A percentile compares a stretch with the other conserved stretches of the same genome.
Evolutionary conservation across 2,329 filamentous ascomycete species (phyloP).

Genomic region (Cordyceps javanica): DNA sequence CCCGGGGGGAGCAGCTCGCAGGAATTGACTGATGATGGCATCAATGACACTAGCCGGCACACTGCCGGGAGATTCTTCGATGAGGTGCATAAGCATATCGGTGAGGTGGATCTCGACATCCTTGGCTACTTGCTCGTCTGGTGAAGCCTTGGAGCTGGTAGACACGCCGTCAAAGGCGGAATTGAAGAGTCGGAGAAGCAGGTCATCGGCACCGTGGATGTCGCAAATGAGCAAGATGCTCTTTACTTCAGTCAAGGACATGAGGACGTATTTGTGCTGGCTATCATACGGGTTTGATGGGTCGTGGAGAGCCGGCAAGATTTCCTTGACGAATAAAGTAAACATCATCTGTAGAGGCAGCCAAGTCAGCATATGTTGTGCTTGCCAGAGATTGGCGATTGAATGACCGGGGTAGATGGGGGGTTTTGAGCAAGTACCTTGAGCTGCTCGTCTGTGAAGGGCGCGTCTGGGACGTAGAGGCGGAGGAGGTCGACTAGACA

Average conservation of each 20-base stretch:
- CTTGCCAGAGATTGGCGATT: neutral
- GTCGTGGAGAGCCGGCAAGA: slow-evolving; percentile 79
- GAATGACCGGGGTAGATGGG: neutral
- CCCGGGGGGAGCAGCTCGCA: slow-evolving; percentile 72
- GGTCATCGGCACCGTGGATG: slow-evolving; percentile 70
- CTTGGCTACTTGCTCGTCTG: slow-evolving; percentile 79
- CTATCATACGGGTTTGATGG: slow-evolving; percentile 85
- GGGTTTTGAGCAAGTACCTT: slow-evolving; percentile 46
- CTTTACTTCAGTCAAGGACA: slow-evolving; percentile 86
- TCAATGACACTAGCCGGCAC: slow-evolving; percentile 81
- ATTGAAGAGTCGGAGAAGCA: slow-evolving; percentile 77
- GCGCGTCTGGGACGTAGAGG: slow-evolving; percentile 89
- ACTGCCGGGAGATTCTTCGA: slow-evolving; percentile 71
- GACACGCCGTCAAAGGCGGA: slow-evolving; percentile 90
- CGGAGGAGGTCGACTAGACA: slow-evolving; percentile 91
- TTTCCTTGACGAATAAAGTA: slow-evolving; percentile 74
- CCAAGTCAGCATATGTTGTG: slow-evolving; percentile 18
- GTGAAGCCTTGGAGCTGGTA: slow-evolving; percentile 63
- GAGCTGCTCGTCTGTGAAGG: slow-evolving; percentile 82
- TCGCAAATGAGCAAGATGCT: slow-evolving; percentile 90
- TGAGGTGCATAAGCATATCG: slow-evolving; percentile 72
- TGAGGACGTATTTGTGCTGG: slow-evolving; percentile 86
- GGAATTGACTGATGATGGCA: slow-evolving; percentile 89
- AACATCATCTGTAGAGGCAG: slow-evolving; percentile 70
- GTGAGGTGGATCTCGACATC: slow-evolving; percentile 93